phyloP scores from a whole-genome alignment of 768 basidiomycete species.

The Pleurotus salmoneostramineus region DNA sequence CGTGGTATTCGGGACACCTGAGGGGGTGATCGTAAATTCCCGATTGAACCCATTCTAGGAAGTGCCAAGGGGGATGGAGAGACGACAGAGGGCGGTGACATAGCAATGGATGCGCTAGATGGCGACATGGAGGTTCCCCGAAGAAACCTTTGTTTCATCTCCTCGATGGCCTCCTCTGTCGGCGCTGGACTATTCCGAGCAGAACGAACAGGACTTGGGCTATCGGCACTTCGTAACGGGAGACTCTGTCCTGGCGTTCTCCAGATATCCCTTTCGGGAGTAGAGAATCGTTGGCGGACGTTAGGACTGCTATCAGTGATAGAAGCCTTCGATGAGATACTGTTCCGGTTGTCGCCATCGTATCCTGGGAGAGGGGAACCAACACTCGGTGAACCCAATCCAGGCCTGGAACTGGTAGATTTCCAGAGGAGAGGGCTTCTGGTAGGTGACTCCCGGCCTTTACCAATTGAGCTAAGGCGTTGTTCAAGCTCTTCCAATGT shows the following conservation, averaged over 20 bases:
- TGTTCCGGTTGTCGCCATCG: neutral
- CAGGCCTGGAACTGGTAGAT: neutral
- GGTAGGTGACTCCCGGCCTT: slow-evolving; percentile 6
- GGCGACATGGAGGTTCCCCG: slow-evolving; percentile 24
- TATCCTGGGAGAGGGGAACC: neutral
- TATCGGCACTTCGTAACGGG: slow-evolving; percentile 15
- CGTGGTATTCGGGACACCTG: slow-evolving; percentile 1
- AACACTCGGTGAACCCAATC: neutral
- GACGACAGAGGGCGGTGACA: slow-evolving; percentile 8
- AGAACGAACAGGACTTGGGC: slow-evolving; percentile 18
- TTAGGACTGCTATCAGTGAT: slow-evolving; percentile 14
- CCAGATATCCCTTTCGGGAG: slow-evolving; percentile 15
- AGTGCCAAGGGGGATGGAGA: neutral
- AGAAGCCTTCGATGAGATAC: slow-evolving; percentile 3
- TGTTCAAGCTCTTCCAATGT: slow-evolving; percentile 47
- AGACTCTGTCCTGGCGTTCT: slow-evolving; percentile 6
- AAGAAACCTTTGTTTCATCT: slow-evolving; percentile 60
- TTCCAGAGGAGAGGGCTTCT: slow-evolving; percentile 9
- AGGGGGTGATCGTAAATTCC: neutral
- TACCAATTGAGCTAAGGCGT: slow-evolving; percentile 30
- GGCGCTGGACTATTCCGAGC: slow-evolving; percentile 27
- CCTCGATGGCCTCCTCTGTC: slow-evolving; percentile 50
- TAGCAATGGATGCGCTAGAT: slow-evolving; percentile 15
- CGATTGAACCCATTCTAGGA: neutral
- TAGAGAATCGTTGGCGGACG: slow-evolving; percentile 18